Conservation (phyloP, 2,329 filamentous ascomycete genomes). For the Penicillium sp. region DNA sequence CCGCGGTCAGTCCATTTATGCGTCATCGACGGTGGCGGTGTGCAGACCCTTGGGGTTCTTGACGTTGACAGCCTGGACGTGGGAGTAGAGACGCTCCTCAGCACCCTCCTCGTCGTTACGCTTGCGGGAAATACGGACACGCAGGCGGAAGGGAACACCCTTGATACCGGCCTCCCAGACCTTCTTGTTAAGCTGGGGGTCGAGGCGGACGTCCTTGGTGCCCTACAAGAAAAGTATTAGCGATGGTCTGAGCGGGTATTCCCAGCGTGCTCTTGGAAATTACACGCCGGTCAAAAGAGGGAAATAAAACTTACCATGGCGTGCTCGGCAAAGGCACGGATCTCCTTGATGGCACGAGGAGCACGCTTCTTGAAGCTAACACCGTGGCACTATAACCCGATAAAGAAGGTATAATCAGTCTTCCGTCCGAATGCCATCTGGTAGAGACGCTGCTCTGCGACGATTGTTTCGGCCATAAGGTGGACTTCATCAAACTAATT, state of each 20-base stretch:
- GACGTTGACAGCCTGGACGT: slow-evolving; percentile 99
- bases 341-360: slow-evolving; percentile 99
- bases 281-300: too few species aligned
- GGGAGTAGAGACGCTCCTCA: slow-evolving; percentile 99
- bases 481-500: slow-evolving; percentile 75
- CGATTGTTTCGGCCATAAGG: slow-evolving; percentile 52
- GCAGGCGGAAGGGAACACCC: slow-evolving; percentile 96
- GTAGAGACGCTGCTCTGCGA: slow-evolving; percentile 30
- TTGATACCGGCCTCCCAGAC: slow-evolving; percentile 99
- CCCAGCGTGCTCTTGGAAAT: too few species aligned
- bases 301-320: slow-evolving; percentile 81
- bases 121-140: slow-evolving; percentile 98
- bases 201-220: slow-evolving; percentile 94
- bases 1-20: slow-evolving; percentile 45
- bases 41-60: slow-evolving; percentile 98
- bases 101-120: slow-evolving; percentile 99
- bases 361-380: slow-evolving; percentile 99
- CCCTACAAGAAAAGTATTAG: slow-evolving; percentile 61
- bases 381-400: slow-evolving; percentile 78
- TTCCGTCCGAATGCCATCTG: slow-evolving; percentile 64
- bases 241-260: too few species aligned
- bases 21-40: slow-evolving; percentile 81
- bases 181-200: slow-evolving; percentile 99
- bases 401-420: slow-evolving; percentile 62
- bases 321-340: slow-evolving; percentile 88